Base-by-base conservation (phyloP, 352 stramenopile species). In the Globisporangium acanthophoron region DNA sequence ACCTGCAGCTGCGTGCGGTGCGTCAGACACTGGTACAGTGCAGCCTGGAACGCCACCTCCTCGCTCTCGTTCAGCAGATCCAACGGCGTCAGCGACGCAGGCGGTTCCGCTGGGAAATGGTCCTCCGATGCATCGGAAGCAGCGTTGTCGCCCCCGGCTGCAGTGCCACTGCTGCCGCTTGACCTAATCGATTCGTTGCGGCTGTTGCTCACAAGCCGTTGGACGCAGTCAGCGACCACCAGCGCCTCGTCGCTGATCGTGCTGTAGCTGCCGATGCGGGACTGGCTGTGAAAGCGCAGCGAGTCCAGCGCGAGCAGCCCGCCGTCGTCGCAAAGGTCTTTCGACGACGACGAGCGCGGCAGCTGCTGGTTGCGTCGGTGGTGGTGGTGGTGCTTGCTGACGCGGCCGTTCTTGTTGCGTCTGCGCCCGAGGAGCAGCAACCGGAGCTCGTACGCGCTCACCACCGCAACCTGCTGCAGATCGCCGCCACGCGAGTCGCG, bases 181-280 rank as follows among this genome's bases (percentile, higher is more conserved):
- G 37, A 18, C 37, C 11, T 12, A 12, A 43, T 12, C 2, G 37
- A 15, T 43, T 58, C 29, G n/a, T 33, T 59, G 57, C 63, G 9
- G 9, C 16, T 33, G n/a, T 29, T 44, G 20, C 31, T 49, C 37
- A 70, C 49, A 18, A 76, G 57, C n/a, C 43, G 59, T 40, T 75
- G 52, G 0, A 90, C 50, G 7, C 73, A 78, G 48, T 70, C 52
- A 0, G 72, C 59, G 18, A 88, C 62, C 1, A 76, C 63, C 0
- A 75, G 63, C 1, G 70, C 74, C 49, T 92, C 82, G 20, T 80
- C 65, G 9, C 59, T 70, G 49, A 92, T 92, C 15, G 74, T 77
- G 49, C 82, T 88, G 65, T 92, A 92, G 69, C 73, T 87, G 12
- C 76, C 80, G 49, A 89, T 84, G 6, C 80, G 78, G 1, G 80